Percentiles rank a stretch among this genome's conserved stretches.
Conservation (phyloP, 2,329 filamentous ascomycete species). For the Cladosporium sp. region DNA sequence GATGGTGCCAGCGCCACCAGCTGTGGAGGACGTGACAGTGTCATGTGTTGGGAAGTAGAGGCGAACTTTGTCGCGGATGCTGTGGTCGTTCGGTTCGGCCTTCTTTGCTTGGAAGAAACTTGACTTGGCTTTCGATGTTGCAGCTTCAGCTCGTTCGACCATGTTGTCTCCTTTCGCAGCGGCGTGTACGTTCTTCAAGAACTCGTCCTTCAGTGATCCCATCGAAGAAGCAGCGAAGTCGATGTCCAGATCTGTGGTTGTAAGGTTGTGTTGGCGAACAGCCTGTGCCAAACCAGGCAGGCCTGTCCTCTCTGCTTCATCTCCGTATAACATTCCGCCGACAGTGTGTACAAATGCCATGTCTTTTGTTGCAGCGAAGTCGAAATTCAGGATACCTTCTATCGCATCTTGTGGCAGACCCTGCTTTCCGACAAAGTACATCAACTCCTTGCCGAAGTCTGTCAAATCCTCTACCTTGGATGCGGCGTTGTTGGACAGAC, state of each 20-base stretch:
- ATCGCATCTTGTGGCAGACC: slow-evolving; percentile 66
- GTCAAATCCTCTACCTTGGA: slow-evolving; percentile 43
- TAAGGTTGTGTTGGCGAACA: slow-evolving; percentile 65
- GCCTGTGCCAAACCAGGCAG: slow-evolving; percentile 72
- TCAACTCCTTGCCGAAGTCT: slow-evolving; percentile 69
- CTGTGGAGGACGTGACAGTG: slow-evolving; percentile 52
- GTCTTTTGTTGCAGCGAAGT: slow-evolving; percentile 72
- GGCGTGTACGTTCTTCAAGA: slow-evolving; percentile 63
- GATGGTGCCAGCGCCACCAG: slow-evolving; percentile 72
- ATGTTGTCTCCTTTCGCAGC: slow-evolving; percentile 55
- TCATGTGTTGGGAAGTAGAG: slow-evolving; percentile 79
- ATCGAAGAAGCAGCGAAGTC: slow-evolving; percentile 82
- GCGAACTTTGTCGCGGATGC: slow-evolving; percentile 58
- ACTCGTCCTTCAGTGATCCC: slow-evolving; percentile 69
- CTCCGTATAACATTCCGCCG: slow-evolving; percentile 40
- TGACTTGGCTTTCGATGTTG: slow-evolving; percentile 22
- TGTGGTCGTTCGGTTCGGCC: slow-evolving; percentile 26
- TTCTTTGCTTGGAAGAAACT: slow-evolving; percentile 25
- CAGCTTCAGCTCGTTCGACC: slow-evolving; percentile 17
- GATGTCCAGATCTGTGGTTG: slow-evolving; percentile 30
- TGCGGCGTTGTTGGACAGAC: slow-evolving; percentile 41
- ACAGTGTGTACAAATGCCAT: slow-evolving; percentile 85
- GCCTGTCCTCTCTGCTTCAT: slow-evolving; percentile 59
- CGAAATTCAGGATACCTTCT: slow-evolving; percentile 72
- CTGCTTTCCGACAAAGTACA: slow-evolving; percentile 69